Conservation (phyloP, 495 filamentous ascomycete species). For the Daldinia vernicosa region DNA sequence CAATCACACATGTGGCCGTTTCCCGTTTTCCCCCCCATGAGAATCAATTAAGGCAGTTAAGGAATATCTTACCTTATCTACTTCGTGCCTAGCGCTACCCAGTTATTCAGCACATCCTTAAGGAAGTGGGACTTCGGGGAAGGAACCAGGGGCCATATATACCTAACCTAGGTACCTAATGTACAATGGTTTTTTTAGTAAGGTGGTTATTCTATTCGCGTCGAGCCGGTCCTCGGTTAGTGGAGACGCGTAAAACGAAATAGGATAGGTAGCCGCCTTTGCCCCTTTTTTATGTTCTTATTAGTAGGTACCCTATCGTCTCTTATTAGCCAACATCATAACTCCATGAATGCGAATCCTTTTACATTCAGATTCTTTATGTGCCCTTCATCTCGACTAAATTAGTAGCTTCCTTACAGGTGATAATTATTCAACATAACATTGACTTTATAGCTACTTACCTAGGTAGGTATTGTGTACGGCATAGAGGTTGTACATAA, state of each 20-base stretch:
- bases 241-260: slow-evolving; percentile 38
- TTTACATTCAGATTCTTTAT: background rate
- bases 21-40: slow-evolving; percentile 18
- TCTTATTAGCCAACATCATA: background rate
- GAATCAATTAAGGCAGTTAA: slow-evolving; percentile 11
- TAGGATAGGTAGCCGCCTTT: background rate
- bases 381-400: background rate
- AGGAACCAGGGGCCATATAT: slow-evolving; percentile 30
- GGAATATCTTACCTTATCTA: slow-evolving; percentile 26
- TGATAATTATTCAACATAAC: background rate
- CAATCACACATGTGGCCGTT: slow-evolving; percentile 28
- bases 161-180: slow-evolving; percentile 3
- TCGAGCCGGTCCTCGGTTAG: slow-evolving; percentile 33
- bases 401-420: background rate
- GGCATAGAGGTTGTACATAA: background rate
- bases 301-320: background rate
- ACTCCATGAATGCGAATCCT: background rate
- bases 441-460: background rate
- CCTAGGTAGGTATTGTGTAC: background rate
- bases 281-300: slow-evolving; percentile 20
- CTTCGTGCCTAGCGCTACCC: slow-evolving; percentile 25
- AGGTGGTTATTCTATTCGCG: slow-evolving; percentile 26
- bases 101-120: slow-evolving; percentile 6
- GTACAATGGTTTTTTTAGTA: background rate
- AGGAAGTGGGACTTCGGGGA: slow-evolving; percentile 37